These are phyloP conservation scores for Aschersonia sp. DNA, from an alignment of 2,329 filamentous ascomycete species.

Conservation along the genomic window DNA sequence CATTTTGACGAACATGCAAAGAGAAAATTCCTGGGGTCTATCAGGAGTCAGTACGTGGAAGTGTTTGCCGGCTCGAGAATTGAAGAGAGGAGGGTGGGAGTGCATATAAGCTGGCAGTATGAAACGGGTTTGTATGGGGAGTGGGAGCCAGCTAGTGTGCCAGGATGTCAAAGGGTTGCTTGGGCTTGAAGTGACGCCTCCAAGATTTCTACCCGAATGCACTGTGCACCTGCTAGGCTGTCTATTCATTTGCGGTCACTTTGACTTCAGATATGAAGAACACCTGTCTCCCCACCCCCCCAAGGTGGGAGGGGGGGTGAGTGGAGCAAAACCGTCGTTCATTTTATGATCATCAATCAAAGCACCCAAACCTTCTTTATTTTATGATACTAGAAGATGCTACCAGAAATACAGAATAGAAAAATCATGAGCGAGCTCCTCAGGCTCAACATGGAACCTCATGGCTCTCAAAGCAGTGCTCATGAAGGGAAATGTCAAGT, in stretches of 20 bases:
- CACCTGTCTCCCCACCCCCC: too few relatives aligned
- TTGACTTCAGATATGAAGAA: neutral
- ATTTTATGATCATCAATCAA: too few relatives aligned
- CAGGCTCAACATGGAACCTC: conserved; percentile 3
- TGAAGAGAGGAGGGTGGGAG: neutral
- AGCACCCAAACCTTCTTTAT: too few relatives aligned
- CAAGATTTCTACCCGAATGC: too few relatives aligned
- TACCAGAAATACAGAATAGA: conserved; percentile 4
- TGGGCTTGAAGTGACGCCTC: too few relatives aligned
- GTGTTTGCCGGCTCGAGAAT: neutral
- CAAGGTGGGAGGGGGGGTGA: too few relatives aligned
- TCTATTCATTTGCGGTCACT: neutral
- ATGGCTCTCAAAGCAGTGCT: conserved; percentile 6
- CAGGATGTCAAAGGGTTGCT: neutral
- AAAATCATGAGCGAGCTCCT: conserved; percentile 3
- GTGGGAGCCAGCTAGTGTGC: neutral
- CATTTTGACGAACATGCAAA: conserved; percentile 7
- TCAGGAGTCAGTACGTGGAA: neutral
- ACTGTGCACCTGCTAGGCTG: neutral
- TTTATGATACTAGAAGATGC: neutral
- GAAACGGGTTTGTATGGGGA: neutral
- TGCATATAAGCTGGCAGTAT: neutral
- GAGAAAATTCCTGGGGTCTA: too few relatives aligned
- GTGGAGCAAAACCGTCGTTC: too few relatives aligned
- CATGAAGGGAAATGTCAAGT: conserved; percentile 8